Evolutionary conservation across 2,329 filamentous ascomycete genomes (phyloP).

Genomic region (Thermothelomyces thermophilus): DNA sequence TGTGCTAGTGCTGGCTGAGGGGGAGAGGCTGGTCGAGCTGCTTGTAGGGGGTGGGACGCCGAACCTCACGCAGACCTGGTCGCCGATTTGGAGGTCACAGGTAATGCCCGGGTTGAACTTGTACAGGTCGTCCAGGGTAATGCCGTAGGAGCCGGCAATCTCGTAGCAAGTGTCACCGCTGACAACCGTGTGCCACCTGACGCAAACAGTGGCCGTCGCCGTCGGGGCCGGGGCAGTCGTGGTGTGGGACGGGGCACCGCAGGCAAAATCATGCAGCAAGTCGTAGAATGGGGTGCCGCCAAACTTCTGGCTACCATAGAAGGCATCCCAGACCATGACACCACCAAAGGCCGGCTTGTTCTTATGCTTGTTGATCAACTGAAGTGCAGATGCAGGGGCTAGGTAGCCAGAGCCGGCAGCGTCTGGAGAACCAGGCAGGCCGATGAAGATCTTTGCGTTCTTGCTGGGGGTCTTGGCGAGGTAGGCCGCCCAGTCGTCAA

Average conservation of each 20-base stretch:
- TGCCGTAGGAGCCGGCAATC: slow-evolving; percentile 14
- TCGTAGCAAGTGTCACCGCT: slow-evolving; percentile 15
- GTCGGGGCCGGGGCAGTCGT: slow-evolving; percentile 10
- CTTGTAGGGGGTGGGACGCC: slow-evolving; percentile 10
- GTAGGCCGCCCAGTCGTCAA: slow-evolving; percentile 30
- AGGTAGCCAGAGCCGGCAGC: slow-evolving; percentile 28
- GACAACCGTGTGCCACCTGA: slow-evolving; percentile 13
- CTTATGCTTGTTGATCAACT: slow-evolving; percentile 25
- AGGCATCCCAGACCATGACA: slow-evolving; percentile 32
- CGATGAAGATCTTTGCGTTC: slow-evolving; percentile 35
- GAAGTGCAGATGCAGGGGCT: slow-evolving; percentile 14
- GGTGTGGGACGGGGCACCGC: slow-evolving; percentile 10
- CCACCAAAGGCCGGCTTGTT: slow-evolving; percentile 28
- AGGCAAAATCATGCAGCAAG: slow-evolving; percentile 20
- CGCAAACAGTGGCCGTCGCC: slow-evolving; percentile 15
- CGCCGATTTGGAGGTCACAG: slow-evolving; percentile 1
- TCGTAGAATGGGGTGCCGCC: slow-evolving; percentile 23
- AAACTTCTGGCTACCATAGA: slow-evolving; percentile 19
- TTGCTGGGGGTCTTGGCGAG: slow-evolving; percentile 29
- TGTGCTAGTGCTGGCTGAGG: slow-evolving; percentile 5
- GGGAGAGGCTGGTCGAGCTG: slow-evolving; percentile 11
- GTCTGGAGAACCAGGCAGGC: slow-evolving; percentile 29
- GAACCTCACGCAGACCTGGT: slow-evolving; percentile 16
- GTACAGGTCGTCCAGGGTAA: slow-evolving; percentile 10
- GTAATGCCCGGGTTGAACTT: slow-evolving; percentile 12